Evolutionary conservation across 805 yeast genomes (phyloP), one percentile per base, ranked within the genome.

Genomic region (Candida krabiensis): DNA sequence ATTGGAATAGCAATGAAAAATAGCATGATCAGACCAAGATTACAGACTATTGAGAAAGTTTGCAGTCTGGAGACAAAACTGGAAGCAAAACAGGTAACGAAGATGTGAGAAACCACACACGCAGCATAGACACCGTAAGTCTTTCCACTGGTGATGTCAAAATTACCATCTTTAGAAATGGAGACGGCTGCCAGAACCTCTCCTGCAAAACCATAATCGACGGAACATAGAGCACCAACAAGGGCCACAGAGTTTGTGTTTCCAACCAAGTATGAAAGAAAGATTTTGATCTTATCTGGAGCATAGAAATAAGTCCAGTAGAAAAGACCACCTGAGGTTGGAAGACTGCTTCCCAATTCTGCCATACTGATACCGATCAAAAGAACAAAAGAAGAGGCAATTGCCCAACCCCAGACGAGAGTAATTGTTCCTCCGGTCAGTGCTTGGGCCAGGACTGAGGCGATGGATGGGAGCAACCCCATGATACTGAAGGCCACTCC

Each of bases 401-500:
- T 41, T 5, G 35, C 24, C 58, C 58, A 70, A 19, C 71, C 71
- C 84, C 84, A 79, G 4, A 80, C 72, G 32, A 79, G 56, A 2
- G 83, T 83, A 19, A 77, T 69, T 8, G 77, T 68, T 9, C 85
- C 85, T 11, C 77, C 68, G 9, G 73, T 73, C 53, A 79, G 74
- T 41, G 73, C 79, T 41, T 73, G 75, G 33, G 67, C 66, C 44
- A 79, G 64, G 13, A 79, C 68, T 9, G 85, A 75, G 4, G 83
- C 79, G 37, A 81, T 70, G 4, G 85, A 80, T 9, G 84, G 82
- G 52, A 83, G 70, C 37, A 80, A 67, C 11, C 84, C 83, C 57
- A 81, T 67, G 35, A 81, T 80, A 3, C 82, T 72, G 54, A 80
- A 80, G 2, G 83, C 76, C 28, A 81, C 81, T 22, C 80, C 75